These are phyloP conservation scores for Paraurostyla sp. DNA, from an alignment of 73 alveolate genomes.

Conservation along the genomic window DNA sequence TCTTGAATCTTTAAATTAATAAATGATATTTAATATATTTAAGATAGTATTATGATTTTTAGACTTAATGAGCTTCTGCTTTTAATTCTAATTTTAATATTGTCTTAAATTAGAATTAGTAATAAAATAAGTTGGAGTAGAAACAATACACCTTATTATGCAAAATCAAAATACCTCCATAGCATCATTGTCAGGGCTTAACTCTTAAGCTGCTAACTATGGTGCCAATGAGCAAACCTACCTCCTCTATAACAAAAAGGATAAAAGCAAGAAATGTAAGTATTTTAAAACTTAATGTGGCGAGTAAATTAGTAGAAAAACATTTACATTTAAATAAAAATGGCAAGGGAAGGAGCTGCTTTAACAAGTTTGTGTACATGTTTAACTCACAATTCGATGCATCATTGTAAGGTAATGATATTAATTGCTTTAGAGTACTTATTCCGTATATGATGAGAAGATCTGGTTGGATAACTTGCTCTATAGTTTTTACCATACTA, in stretches of 20 bases:
- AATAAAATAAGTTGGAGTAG: too few species aligned
- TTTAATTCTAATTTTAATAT: too few species aligned
- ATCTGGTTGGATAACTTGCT: constrained; percentile 52
- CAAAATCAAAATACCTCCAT: background rate
- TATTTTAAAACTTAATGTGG: background rate
- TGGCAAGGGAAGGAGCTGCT: background rate
- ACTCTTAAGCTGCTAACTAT: background rate
- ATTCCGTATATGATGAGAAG: constrained; percentile 1
- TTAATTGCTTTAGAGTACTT: background rate
- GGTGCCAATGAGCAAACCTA: background rate
- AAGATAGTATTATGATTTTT: background rate
- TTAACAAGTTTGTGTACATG: constrained; percentile 16
- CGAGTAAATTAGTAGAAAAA: background rate
- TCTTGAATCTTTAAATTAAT: background rate
- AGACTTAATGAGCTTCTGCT: too few species aligned
- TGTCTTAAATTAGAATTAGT: too few species aligned
- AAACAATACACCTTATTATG: background rate
- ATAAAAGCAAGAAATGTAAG: background rate
- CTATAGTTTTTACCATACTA: constrained; percentile 11
- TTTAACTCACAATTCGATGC: constrained; percentile 47
- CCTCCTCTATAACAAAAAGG: background rate
- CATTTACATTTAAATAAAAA: background rate
- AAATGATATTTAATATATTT: background rate
- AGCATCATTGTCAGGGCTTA: background rate
- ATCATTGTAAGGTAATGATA: background rate